phyloP scores from a whole-genome alignment of 768 basidiomycete species.

The Mycena galericulata region DNA sequence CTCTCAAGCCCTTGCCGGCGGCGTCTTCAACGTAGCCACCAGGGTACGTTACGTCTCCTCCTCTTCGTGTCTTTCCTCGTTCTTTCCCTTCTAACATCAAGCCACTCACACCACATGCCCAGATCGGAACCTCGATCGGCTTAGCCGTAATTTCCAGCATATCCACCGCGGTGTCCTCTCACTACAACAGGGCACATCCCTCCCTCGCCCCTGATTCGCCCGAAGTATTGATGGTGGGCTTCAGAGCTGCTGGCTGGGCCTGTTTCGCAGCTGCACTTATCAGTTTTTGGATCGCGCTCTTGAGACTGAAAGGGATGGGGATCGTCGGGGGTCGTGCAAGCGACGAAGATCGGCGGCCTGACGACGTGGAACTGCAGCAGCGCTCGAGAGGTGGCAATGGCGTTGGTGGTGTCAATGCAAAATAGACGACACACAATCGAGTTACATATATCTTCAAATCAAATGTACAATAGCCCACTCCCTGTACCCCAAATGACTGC shows the following conservation, averaged over 20 bases:
- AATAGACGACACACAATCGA: too few relatives aligned
- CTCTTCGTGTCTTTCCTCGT: too few relatives aligned
- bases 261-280: not conserved
- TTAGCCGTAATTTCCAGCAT: constrained; percentile 9
- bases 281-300: constrained; percentile 17
- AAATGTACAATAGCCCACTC: too few relatives aligned
- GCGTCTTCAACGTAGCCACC: constrained; percentile 47
- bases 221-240: not conserved
- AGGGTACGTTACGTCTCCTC: constrained; percentile 37
- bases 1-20: constrained; percentile 46
- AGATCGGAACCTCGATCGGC: constrained; percentile 7
- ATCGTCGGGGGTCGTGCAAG: constrained; percentile 1
- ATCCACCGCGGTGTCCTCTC: not conserved
- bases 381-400: too few relatives aligned
- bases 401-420: too few relatives aligned
- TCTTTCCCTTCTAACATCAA: too few relatives aligned
- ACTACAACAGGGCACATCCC: not conserved
- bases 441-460: too few relatives aligned
- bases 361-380: too few relatives aligned
- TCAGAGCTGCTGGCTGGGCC: not conserved
- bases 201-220: not conserved
- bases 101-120: too few relatives aligned
- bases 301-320: constrained; percentile 29
- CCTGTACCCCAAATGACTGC: too few relatives aligned
- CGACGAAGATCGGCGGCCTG: too few relatives aligned